Base-by-base conservation (phyloP, 257 asterid genomes). In the Hygrophila difformis region DNA sequence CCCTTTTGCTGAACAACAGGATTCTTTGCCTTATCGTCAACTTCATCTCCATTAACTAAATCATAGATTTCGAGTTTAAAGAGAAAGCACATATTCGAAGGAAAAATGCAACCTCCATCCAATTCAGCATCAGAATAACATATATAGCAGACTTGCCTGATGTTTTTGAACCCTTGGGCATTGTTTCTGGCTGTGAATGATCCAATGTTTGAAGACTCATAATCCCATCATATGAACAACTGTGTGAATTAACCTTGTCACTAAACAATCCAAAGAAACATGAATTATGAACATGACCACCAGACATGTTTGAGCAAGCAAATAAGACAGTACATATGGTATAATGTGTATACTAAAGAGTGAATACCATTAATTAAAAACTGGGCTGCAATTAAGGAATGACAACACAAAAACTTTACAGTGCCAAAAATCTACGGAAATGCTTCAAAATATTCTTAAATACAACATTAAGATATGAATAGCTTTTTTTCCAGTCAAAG, bases 1-100 rank as follows among this genome's bases (percentile, higher is more conserved):
- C 98, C 98, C 68, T 75, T 86, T 58, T 77, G 96, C 78, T 89
- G 98, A 78, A 89, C 85, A 56, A 79, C 77, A 34, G 77, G 84
- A 63, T 60, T 67, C 68, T 89, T 89, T 33, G 74, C 65, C 68
- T 82, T 89, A 34, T 85, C 98, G 38, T 89, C 98, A 59, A 39
- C 65, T 53, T 89, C 94, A 17, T 85, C 94, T 45, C 82, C 74
- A 45, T 70, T 75, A 50, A 53, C 96, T 82, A 79, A 76, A 64
- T 10, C 12, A 24, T 24, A 24, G 29, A 24, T 2, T 2, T 24
- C 7, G 23, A 38, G 22, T 29, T 41, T 50, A 38, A 40, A 33
- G 12, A 23, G 28, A 13, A 18, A n/a, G 15, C 47, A 34, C 23
- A 39, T 20, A 47, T 35, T 14, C 34, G 56, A 39, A 38, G 34